Conservation (phyloP, 371 early-diverging fungal species). For the Aphelidium insulamus region DNA sequence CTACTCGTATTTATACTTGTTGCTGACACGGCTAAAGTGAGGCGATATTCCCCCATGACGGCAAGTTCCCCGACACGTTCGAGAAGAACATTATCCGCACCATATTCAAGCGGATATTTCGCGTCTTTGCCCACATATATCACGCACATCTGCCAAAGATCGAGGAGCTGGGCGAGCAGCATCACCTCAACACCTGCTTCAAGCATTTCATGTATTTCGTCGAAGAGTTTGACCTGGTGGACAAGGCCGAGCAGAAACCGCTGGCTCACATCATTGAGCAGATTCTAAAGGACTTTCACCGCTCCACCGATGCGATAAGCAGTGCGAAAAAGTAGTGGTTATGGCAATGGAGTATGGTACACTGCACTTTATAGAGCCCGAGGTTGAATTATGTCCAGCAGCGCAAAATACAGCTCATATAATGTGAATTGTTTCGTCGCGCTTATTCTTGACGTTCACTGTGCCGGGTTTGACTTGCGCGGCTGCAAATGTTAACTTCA, state of each 20-base stretch:
- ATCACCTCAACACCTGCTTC: constrained; percentile 24
- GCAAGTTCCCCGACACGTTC: constrained; percentile 25
- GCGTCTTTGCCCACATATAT: constrained; percentile 25
- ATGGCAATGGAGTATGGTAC: no score
- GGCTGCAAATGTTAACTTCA: constrained; percentile 3
- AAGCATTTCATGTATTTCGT: constrained; percentile 23
- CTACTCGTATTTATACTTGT: no score
- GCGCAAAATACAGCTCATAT: background rate
- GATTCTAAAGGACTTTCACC: no score
- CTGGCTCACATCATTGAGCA: constrained; percentile 15
- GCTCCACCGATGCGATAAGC: no score
- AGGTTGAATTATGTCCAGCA: no score
- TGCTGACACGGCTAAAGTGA: no score
- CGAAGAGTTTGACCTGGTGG: constrained; percentile 24
- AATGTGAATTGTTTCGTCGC: constrained; percentile 31
- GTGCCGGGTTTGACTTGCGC: constrained; percentile 15
- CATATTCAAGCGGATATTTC: constrained; percentile 11
- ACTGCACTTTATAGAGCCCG: no score
- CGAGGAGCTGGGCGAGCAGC: constrained; percentile 13
- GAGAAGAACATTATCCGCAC: constrained; percentile 7
- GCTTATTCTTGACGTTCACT: constrained; percentile 24
- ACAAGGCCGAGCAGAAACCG: constrained; percentile 19
- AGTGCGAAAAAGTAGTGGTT: no score
- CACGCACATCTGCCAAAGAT: constrained; percentile 18
- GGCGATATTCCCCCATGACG: no score